phyloP scores from a whole-genome alignment of 192 early-diverging fungal genomes.

The Bifiguratus adelaidae region DNA sequence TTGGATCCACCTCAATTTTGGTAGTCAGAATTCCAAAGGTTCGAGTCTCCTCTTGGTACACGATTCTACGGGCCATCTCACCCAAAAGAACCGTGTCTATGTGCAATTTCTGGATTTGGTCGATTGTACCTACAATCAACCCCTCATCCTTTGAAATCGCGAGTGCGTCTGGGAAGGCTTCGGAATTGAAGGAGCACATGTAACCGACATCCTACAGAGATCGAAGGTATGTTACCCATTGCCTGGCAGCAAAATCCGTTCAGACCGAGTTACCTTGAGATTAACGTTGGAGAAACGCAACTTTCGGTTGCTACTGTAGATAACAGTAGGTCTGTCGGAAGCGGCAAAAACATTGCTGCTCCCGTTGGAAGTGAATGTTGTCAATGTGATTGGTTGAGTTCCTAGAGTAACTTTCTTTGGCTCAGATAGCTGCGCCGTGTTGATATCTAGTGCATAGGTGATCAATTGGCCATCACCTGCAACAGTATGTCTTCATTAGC shows the following conservation, averaged over 20 bases:
- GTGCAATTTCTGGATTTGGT: conserved; percentile 81
- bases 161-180: conserved; percentile 34
- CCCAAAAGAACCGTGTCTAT: conserved; percentile 52
- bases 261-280: conserved; percentile 44
- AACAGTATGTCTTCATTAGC: neutral
- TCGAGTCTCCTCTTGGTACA: conserved; percentile 34
- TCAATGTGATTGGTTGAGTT: conserved; percentile 58
- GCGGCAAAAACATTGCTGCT: conserved; percentile 61
- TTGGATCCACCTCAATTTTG: conserved; percentile 14
- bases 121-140: conserved; percentile 65
- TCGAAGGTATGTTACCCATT: no score
- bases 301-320: conserved; percentile 52
- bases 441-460: conserved; percentile 49
- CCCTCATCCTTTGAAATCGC: conserved; percentile 50
- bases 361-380: conserved; percentile 27
- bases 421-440: conserved; percentile 16
- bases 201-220: conserved; percentile 41
- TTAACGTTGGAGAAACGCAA: conserved; percentile 83
- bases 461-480: conserved; percentile 78
- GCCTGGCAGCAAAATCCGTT: neutral
- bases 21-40: conserved; percentile 58
- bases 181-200: conserved; percentile 51
- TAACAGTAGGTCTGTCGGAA: conserved; percentile 75
- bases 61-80: conserved; percentile 63
- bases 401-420: conserved; percentile 68